Evolutionary conservation across 345 rosid genomes (phyloP), one percentile per base, ranked within the genome.

Genomic region (Brassica rapa): DNA sequence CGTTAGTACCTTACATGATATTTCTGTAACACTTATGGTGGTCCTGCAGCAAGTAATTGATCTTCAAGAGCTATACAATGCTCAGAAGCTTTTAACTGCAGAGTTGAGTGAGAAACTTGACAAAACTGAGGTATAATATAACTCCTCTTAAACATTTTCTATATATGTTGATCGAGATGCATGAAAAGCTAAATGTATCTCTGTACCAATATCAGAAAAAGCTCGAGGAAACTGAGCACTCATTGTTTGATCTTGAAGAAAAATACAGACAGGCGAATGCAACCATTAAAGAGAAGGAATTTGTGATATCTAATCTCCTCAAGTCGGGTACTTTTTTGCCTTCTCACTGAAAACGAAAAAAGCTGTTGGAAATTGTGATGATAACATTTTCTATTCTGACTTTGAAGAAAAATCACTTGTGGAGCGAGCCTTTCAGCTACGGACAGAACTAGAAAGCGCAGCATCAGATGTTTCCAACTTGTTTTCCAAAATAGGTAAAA

Each of bases 261-360:
- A 93, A 88, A 81, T 93, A 93, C 82, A 82, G 91, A 84, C 92
- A 91, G 73, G 96, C 99, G 70, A 96, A 96, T 86, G 92, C 87
- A 74, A 89, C 91, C 46, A 93, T 96, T 62, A 96, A 87, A 84
- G 95, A 93, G 84, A 93, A 91, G 80, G 98, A 96, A 65, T 93
- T 86, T 85, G 87, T 96, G 68, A 96, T 96, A 84, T 83, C 78
- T 49, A 89, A 87, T 86, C 96, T 96, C 72, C 97, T 93, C 29
- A 89, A 87, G 82, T 91, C 94, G 77, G 98, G 98, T 94, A 85
- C 84, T 57, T 65, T 19, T 33, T 30, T 57, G 25, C 4, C 0
- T 23, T 55, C 39, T 19, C 11, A 51, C 30, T 51, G 57, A 64
- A 35, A 37, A 43, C 49, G 46, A 11, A 63, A 62, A 46, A 39